Base-by-base conservation (phyloP, 805 yeast genomes). In the Tetrapisispora iriomotensis region DNA sequence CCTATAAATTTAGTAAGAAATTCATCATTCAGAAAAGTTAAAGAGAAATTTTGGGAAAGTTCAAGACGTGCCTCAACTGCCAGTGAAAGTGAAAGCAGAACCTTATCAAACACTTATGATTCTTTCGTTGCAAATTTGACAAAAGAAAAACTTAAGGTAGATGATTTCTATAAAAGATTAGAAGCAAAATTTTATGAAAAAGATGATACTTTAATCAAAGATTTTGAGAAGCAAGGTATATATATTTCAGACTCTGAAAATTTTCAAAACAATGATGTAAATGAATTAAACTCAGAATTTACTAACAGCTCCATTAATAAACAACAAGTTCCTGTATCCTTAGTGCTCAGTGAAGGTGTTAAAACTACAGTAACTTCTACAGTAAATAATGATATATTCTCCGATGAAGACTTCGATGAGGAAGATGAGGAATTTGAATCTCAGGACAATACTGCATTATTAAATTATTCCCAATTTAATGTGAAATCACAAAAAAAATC, bases 401-500 rank as follows among this genome's bases (percentile, higher is more conserved):
- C 39, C 6, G 51, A 45, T n/a, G 47, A 45, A 15, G 45, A 44
- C 6, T 42, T 64, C 9, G 67, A 59, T 4, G 69, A 64, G 15
- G 60, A 60, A 6, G 65, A 64, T 9, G 66, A 61, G 8, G 65
- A 62, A 8, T 67, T 62, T 37, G 66, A 64, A 14, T 45, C 57
- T 4, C 54, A 50, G n/a, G 64, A 62, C 22, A 67, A 72, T 43
- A 66, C 77, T 14, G 77, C 79, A 0, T 60, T 75, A 35, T 56
- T 76, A 37, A 62, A 63, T 39, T 74, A 70, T 39, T 60, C 66
- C 8, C 76, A 75, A 50, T 65, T 75, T 42, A 67, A 71, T 42
- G 58, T 68, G 33, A 70, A 70, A 34, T 53, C 64, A 27, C 79
- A 77, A 61, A 68, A 67, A 47, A 64, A 72, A 44, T 75, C 84